Conservation (phyloP, 129 eudicot species). For the Solidago caesia region DNA sequence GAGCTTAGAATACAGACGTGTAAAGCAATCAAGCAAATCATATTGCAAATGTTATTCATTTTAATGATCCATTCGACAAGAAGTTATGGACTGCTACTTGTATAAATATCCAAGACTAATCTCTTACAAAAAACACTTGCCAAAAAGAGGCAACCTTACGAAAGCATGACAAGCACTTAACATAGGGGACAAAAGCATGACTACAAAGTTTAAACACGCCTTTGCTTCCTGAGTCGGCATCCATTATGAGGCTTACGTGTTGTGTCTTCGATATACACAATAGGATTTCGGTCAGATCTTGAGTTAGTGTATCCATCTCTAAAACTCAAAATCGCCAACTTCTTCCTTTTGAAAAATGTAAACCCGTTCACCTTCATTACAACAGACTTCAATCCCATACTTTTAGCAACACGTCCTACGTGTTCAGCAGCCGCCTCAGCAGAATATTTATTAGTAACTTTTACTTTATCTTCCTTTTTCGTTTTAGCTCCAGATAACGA, state of each 20-base stretch:
- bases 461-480: constrained; percentile 56
- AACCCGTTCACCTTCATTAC: constrained; percentile 84
- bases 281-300: constrained; percentile 54
- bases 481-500: constrained; percentile 34
- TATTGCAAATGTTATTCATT: constrained; percentile 11
- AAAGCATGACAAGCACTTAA: not conserved
- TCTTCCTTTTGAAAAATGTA: constrained; percentile 72
- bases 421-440: constrained; percentile 95
- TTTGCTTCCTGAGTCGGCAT: constrained; percentile 69
- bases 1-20: not conserved
- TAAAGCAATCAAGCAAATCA: constrained; percentile 13
- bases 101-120: not conserved
- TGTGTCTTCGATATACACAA: constrained; percentile 84
- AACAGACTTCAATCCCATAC: constrained; percentile 60
- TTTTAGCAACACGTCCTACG: constrained; percentile 58
- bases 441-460: constrained; percentile 45
- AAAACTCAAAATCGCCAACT: constrained; percentile 62
- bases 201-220: constrained; percentile 43
- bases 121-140: not conserved
- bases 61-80: not conserved
- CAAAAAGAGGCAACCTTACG: not conserved
- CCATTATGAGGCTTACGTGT: constrained; percentile 88
- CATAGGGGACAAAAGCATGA: not conserved
- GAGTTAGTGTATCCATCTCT: constrained; percentile 82
- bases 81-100: not conserved